Percentiles rank a stretch among this genome's conserved stretches.
phyloP scores from a whole-genome alignment of 2,329 filamentous ascomycete genomes.

The Colletotrichum viniferum region DNA sequence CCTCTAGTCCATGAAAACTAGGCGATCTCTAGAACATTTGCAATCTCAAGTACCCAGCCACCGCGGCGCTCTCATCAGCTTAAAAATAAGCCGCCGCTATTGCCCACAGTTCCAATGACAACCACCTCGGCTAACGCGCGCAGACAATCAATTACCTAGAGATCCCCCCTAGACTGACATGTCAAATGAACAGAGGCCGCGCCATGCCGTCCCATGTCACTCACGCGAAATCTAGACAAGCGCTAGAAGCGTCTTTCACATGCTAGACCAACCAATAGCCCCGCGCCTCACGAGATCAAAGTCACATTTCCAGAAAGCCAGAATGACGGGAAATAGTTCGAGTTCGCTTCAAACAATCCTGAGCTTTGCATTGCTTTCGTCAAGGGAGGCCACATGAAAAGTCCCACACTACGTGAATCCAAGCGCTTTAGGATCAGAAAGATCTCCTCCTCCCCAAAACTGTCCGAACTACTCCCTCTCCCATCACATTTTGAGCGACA shows the following conservation, averaged over 20 bases:
- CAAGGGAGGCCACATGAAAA: background rate
- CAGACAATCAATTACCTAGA: background rate
- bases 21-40: background rate
- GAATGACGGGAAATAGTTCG: background rate
- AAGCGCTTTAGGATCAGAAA: background rate
- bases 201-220: background rate
- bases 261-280: background rate
- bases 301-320: background rate
- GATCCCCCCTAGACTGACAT: background rate
- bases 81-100: background rate
- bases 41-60: background rate
- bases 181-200: background rate
- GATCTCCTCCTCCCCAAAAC: background rate
- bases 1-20: fast-evolving
- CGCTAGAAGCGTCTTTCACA: background rate
- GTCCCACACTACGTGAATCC: background rate
- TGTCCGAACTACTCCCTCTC: background rate
- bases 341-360: background rate
- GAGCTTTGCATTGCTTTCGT: background rate
- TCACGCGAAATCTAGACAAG: background rate
- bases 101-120: background rate
- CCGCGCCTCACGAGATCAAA: background rate
- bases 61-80: background rate
- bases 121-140: background rate
- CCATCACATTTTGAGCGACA: background rate